A percentile compares a stretch with the other conserved stretches of the same genome.
phyloP scores from a whole-genome alignment of 768 basidiomycete species.

The Amanita subjunquillea region DNA sequence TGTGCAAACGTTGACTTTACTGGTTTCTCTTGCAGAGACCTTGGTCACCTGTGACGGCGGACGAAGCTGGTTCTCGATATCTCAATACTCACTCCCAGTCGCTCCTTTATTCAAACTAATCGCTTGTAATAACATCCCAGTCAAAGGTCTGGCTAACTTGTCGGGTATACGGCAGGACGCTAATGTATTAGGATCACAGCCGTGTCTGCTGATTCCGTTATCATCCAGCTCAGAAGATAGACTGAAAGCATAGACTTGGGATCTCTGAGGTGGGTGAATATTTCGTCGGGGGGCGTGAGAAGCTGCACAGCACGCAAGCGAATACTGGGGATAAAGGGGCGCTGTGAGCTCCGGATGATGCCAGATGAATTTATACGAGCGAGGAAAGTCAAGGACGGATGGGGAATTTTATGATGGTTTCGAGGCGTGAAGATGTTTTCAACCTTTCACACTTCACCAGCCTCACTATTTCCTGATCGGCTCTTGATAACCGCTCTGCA shows the following conservation, averaged over 20 bases:
- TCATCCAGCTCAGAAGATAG: neutral
- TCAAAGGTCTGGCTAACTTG: neutral
- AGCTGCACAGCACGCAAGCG: neutral
- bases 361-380: slow-evolving; percentile 1
- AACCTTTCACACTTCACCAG: slow-evolving; percentile 6
- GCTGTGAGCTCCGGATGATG: neutral
- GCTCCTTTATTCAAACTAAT: slow-evolving; percentile 33
- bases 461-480: slow-evolving; percentile 6
- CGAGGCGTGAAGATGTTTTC: slow-evolving; percentile 4
- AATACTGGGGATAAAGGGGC: neutral
- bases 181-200: neutral
- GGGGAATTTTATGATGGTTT: slow-evolving; percentile 7
- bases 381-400: neutral
- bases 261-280: neutral
- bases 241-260: neutral
- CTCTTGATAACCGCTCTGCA: slow-evolving; percentile 6
- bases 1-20: slow-evolving; percentile 33
- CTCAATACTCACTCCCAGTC: slow-evolving; percentile 37
- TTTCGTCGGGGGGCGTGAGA: slow-evolving; percentile 3
- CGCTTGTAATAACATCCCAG: slow-evolving; percentile 7
- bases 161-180: neutral
- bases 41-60: slow-evolving; percentile 26
- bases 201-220: neutral
- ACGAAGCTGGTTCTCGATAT: slow-evolving; percentile 18
- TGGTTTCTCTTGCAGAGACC: slow-evolving; percentile 17